A percentile compares a stretch with the other conserved stretches of the same genome.
phyloP scores from a whole-genome alignment of 495 filamentous ascomycete genomes.

The Tetracladium marchalianum region DNA sequence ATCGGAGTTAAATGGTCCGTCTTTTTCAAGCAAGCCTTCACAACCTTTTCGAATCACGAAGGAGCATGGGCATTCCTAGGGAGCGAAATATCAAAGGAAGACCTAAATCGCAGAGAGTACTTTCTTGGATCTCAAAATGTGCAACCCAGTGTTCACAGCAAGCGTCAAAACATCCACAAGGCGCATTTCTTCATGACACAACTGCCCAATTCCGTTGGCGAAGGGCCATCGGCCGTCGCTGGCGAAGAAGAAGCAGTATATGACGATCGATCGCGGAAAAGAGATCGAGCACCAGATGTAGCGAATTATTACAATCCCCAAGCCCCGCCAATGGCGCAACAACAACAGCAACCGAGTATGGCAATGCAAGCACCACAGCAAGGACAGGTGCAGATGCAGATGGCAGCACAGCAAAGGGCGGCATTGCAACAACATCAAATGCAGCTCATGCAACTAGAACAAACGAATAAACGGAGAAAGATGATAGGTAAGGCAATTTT shows the following conservation, averaged over 20 bases:
- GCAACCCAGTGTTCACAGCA: conserved; percentile 22
- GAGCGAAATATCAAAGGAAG: conserved; percentile 30
- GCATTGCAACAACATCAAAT: conserved; percentile 1
- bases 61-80: conserved; percentile 34
- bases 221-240: conserved; percentile 20
- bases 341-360: too few relatives aligned
- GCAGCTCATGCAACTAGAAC: conserved; percentile 7
- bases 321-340: too few relatives aligned
- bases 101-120: conserved; percentile 37
- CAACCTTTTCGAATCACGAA: conserved; percentile 26
- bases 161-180: conserved; percentile 31
- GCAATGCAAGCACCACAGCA: too few relatives aligned
- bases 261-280: background rate
- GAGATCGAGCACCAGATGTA: background rate
- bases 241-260: conserved; percentile 31
- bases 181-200: conserved; percentile 46
- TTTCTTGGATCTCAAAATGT: conserved; percentile 27
- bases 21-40: conserved; percentile 39
- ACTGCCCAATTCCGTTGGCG: conserved; percentile 19
- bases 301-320: background rate
- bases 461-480: conserved; percentile 7
- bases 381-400: too few relatives aligned
- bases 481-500: background rate
- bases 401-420: background rate
- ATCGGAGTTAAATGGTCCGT: conserved; percentile 53